Evolutionary conservation across 257 asterid species (phyloP), one percentile per base, ranked within the genome.

Genomic region (Capsicum baccatum): DNA sequence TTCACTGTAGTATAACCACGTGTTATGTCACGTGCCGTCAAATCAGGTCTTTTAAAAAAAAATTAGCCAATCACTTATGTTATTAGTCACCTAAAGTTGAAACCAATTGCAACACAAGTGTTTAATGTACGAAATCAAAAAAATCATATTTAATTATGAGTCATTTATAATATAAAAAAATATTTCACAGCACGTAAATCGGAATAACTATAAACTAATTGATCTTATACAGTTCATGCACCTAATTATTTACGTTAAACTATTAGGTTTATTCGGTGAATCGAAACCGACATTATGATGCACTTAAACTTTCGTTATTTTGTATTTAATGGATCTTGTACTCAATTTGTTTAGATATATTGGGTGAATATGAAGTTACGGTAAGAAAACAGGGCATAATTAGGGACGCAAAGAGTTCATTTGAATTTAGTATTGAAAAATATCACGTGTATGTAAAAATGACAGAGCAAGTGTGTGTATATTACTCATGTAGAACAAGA

Each of bases 11-110:
- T 10, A 26, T 10, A 52, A 84, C 83, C 87, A 88, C 87, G 88
- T 87, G 90, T 56, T 86, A 35, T 47, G 73, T 87, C 88, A 87
- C 90, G 62, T 87, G 90, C 76, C 47, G 55, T 44, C 70, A 59
- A 71, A 81, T 26, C 1, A 48, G 84, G 83, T 64, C 63, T 76
- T 66, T 54, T 66, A 15, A 76, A 13, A 76, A 52, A 76, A 62
- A 26, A 52, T 12, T 52, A 76, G n/a, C 81, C 81, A 76, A 76
- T 76, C 6, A 26, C 81, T 76, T 76, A 44, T 26, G 54, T 76
- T 54, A 54, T 76, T 76, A 76, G 81, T 76, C 48, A 76, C 81
- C 81, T 21, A 76, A 76, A 76, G 81, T 74, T 74, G 42, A 21
- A 74, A 74, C 80, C 6, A 67, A 33, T 5, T 21, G 81, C 21